Percentiles rank a stretch among this genome's conserved stretches.
Conservation (phyloP, 2,329 filamentous ascomycete species). For the Aotearoamyces nothofagi region DNA sequence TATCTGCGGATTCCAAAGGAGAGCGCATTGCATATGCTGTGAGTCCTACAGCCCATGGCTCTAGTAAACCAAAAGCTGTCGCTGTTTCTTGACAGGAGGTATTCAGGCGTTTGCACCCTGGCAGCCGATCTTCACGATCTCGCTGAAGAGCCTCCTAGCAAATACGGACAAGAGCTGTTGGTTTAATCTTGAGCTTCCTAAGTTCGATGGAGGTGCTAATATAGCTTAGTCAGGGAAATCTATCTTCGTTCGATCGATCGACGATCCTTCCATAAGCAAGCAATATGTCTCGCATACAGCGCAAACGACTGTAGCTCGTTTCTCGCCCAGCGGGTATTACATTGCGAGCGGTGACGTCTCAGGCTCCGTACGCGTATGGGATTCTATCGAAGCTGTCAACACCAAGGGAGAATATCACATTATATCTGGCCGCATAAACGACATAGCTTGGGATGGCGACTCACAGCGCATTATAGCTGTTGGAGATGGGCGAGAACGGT, state of each 20-base stretch:
- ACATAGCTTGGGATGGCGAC: slow-evolving; percentile 95
- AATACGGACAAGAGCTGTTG: no score
- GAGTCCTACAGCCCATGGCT: slow-evolving; percentile 28
- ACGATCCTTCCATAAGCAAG: slow-evolving; percentile 67
- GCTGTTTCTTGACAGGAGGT: no score
- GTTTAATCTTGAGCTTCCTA: no score
- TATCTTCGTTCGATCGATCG: slow-evolving; percentile 88
- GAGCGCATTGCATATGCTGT: slow-evolving; percentile 89
- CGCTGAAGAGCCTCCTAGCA: no score
- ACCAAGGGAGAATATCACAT: slow-evolving; percentile 93
- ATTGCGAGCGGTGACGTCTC: slow-evolving; percentile 81
- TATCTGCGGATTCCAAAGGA: slow-evolving; percentile 78
- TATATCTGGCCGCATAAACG: slow-evolving; percentile 87
- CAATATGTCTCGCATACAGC: slow-evolving; percentile 90
- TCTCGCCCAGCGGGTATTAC: slow-evolving; percentile 89
- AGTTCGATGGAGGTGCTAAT: no score
- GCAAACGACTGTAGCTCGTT: slow-evolving; percentile 80
- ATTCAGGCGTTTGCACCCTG: no score
- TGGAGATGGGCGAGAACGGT: slow-evolving; percentile 85
- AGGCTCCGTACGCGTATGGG: slow-evolving; percentile 83
- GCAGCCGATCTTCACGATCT: no score
- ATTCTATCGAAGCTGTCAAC: slow-evolving; percentile 67
- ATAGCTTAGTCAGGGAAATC: slow-evolving; percentile 71
- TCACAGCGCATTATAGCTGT: slow-evolving; percentile 94
- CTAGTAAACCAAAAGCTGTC: slow-evolving; percentile 6